A percentile compares a stretch with the other conserved stretches of the same genome.
Conservation (phyloP, 257 asterid genomes). For the Forsythia suspensa region DNA sequence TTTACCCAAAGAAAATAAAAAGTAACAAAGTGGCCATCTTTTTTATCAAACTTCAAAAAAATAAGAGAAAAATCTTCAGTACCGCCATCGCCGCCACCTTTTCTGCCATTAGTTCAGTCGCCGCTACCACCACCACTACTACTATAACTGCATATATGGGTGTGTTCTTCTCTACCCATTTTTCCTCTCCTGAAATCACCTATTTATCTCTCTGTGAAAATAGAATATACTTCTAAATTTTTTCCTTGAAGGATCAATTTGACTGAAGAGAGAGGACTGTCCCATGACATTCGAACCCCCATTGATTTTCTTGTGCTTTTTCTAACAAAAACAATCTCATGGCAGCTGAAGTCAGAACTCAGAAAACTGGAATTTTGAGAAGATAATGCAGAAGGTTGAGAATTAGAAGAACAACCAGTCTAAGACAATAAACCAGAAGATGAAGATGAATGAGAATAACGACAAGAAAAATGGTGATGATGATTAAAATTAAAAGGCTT, state of each 20-base stretch:
- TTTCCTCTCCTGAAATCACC: too few species aligned
- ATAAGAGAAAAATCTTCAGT: neutral
- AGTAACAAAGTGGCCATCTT: too few species aligned
- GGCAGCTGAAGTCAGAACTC: conserved; percentile 41
- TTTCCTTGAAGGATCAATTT: too few species aligned
- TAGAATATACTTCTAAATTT: too few species aligned
- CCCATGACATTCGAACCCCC: neutral
- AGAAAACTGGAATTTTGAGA: conserved; percentile 6
- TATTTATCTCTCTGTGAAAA: too few species aligned
- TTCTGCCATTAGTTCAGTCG: neutral
- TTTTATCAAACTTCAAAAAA: too few species aligned
- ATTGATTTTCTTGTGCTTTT: conserved; percentile 18
- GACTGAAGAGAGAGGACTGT: too few species aligned
- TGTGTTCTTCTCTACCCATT: conserved; percentile 38
- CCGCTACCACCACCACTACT: conserved; percentile 32
- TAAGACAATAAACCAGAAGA: conserved; percentile 12
- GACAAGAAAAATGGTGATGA: conserved; percentile 39
- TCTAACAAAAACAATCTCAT: conserved; percentile 10
- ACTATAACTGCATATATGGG: conserved; percentile 36
- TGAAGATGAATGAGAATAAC: conserved; percentile 27
- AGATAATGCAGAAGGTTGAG: too few species aligned
- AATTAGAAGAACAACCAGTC: too few species aligned
- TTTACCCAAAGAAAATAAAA: too few species aligned
- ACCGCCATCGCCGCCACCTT: too few species aligned
- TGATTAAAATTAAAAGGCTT: conserved; percentile 23